These are phyloP conservation scores for Penicillium freii DNA, from an alignment of 2,329 filamentous ascomycete species.

Conservation along the genomic window DNA sequence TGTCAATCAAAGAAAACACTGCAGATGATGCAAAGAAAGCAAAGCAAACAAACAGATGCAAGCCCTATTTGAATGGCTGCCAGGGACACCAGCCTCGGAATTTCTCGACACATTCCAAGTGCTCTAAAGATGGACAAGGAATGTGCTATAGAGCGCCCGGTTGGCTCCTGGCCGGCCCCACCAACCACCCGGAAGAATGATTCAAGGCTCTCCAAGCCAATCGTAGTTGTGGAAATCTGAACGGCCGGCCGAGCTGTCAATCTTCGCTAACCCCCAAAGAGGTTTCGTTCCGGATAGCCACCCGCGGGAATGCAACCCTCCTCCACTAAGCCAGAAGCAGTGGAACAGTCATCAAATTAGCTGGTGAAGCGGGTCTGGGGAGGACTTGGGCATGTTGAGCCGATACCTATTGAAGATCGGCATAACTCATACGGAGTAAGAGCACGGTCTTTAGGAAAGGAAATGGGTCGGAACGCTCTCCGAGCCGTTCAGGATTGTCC, in stretches of 20 bases:
- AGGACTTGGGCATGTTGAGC: slow-evolving; percentile 13
- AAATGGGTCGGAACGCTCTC: slow-evolving; percentile 15
- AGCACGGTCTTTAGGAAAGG: slow-evolving; percentile 2
- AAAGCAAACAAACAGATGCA: slow-evolving; percentile 45
- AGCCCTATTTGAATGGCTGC: slow-evolving; percentile 40
- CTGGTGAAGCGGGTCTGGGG: slow-evolving; percentile 25
- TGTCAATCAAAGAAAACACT: slow-evolving; percentile 42
- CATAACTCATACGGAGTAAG: background rate
- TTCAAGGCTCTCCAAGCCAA: slow-evolving; percentile 27
- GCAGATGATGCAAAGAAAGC: slow-evolving; percentile 43
- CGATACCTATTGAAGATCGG: slow-evolving; percentile 16
- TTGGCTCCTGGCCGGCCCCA: slow-evolving; percentile 23
- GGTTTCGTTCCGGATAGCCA: slow-evolving; percentile 31
- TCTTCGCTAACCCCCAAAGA: slow-evolving; percentile 20
- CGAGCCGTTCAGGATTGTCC: slow-evolving; percentile 9
- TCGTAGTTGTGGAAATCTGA: slow-evolving; percentile 13
- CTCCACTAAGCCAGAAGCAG: slow-evolving; percentile 36
- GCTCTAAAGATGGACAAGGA: slow-evolving; percentile 35
- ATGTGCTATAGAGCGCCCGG: slow-evolving; percentile 29
- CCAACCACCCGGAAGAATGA: slow-evolving; percentile 24
- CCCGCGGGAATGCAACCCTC: slow-evolving; percentile 36
- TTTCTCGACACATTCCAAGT: slow-evolving; percentile 38
- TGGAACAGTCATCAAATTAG: slow-evolving; percentile 24
- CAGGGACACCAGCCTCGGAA: slow-evolving; percentile 35
- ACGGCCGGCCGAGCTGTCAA: slow-evolving; percentile 29